Base-by-base conservation (phyloP, 73 alveolate species). In the Diophrys appendiculata region DNA sequence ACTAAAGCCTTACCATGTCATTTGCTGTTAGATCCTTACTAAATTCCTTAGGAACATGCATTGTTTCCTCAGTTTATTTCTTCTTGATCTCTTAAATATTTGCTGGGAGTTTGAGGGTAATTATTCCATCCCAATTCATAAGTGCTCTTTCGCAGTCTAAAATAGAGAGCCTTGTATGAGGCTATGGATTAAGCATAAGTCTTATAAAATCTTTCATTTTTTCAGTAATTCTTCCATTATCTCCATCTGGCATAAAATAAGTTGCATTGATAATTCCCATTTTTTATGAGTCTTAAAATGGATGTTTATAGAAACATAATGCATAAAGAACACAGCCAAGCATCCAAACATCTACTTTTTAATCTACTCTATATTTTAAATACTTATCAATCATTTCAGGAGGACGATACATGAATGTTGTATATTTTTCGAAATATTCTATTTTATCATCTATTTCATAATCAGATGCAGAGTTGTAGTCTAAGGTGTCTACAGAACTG, bases 401-500 rank as follows among this genome's bases (percentile, higher is more conserved):
- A 31, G 99, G 99, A 33, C 99, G 54, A 77, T 96, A 96, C 99
- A 96, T 96, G 74, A 96, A 76, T 14, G 99, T 96, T 28, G 99
- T 95, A 53, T 88, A 90, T 73, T 94, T 93, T 79, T 96, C 99
- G 79, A 82, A 95, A 31, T 84, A 79, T 76, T 96, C 99, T 65
- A 93, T 87, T 65, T 87, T 77, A 31, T 82, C 92, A 54, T 90
- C 94, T 18, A 93, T 78, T n/a, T 84, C 91, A 29, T 88, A 83
- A 60, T 78, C 82, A 0, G 83, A 64, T 75, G 84, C 90, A 28
- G 54, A 52, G 35, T 81, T 80, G 29, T 75, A 79, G 65, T 94
- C 94, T 5, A 85, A 68, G n/a, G 86, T 82, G 33, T 92, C 88
- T 1, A 91, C 77, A 56, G 97, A 82, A 43, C 96, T 91, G 22